These are phyloP conservation scores for Sporisorium reilianum DNA, from an alignment of 1,284 basidiomycete genomes.

Conservation along the genomic window DNA sequence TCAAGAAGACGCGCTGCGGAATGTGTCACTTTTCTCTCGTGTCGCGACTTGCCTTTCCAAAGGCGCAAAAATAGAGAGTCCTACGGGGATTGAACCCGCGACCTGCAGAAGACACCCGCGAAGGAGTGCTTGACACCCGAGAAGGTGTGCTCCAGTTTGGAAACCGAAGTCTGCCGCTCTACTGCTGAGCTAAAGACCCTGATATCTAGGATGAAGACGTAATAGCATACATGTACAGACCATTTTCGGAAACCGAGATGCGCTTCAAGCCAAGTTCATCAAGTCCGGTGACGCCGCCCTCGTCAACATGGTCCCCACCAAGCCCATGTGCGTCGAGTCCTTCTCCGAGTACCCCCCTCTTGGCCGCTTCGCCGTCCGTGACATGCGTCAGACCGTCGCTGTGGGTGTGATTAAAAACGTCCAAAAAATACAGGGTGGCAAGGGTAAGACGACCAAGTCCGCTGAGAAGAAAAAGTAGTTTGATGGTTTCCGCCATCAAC, in stretches of 20 bases:
- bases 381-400: constrained; percentile 73
- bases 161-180: constrained; percentile 58
- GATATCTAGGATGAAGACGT: not conserved
- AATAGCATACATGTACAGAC: not conserved
- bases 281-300: constrained; percentile 79
- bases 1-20: not conserved
- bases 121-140: not conserved
- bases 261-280: constrained; percentile 98
- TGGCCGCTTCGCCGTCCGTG: constrained; percentile 86
- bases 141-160: constrained; percentile 18
- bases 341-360: constrained; percentile 99
- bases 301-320: constrained; percentile 95
- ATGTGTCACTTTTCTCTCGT: constrained; percentile 1
- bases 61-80: constrained; percentile 34
- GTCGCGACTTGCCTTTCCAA: constrained; percentile 1
- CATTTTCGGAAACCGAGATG: too few relatives aligned
- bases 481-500: not conserved
- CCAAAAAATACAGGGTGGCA: too few relatives aligned
- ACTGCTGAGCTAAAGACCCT: constrained; percentile 59
- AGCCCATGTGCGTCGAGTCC: constrained; percentile 98
- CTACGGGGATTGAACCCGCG: constrained; percentile 59
- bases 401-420: constrained; percentile 95
- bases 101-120: constrained; percentile 45
- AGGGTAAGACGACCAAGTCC: constrained; percentile 92
- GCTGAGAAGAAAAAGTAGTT: constrained; percentile 80